A percentile compares a stretch with the other conserved stretches of the same genome.
Evolutionary conservation across 768 basidiomycete genomes (phyloP).

Genomic region (Paxillus involutus): DNA sequence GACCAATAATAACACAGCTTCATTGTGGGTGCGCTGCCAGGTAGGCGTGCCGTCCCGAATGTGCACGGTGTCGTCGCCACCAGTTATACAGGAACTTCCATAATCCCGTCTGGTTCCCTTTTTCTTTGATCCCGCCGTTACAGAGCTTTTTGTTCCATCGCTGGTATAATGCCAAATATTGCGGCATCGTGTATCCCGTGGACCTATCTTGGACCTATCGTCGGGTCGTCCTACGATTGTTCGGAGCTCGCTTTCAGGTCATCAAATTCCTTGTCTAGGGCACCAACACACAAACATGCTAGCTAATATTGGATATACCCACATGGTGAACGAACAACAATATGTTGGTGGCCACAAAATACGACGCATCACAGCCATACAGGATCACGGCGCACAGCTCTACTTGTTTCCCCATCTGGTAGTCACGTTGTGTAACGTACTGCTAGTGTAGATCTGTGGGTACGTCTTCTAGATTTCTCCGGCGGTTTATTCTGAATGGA

Average conservation of each 20-base stretch:
- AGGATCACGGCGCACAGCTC: not conserved
- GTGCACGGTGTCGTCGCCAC: not conserved
- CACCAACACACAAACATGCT: not conserved
- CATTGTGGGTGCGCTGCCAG: constrained; percentile 1
- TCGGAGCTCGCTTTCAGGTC: not conserved
- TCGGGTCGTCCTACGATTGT: not conserved
- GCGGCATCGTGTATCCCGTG: not conserved
- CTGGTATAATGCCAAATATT: not conserved
- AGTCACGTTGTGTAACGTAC: not conserved
- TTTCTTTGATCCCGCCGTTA: not conserved
- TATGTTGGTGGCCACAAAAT: not conserved
- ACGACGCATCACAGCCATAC: not conserved
- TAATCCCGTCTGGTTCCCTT: not conserved
- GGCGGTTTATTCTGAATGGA: not conserved
- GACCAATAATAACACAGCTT: constrained; percentile 1
- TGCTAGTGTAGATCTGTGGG: constrained; percentile 5
- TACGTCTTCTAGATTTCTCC: constrained; percentile 10
- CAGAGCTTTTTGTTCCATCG: not conserved
- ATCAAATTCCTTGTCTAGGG: not conserved
- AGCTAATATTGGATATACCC: not conserved
- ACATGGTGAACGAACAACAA: not conserved
- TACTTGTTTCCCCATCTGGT: not conserved
- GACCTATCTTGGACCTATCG: not conserved
- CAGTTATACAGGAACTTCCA: not conserved
- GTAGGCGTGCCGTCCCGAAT: constrained; percentile 4